These are phyloP conservation scores for Lodderomyces oxycetoniae DNA, from an alignment of 1,139 yeast species.

Conservation along the genomic window DNA sequence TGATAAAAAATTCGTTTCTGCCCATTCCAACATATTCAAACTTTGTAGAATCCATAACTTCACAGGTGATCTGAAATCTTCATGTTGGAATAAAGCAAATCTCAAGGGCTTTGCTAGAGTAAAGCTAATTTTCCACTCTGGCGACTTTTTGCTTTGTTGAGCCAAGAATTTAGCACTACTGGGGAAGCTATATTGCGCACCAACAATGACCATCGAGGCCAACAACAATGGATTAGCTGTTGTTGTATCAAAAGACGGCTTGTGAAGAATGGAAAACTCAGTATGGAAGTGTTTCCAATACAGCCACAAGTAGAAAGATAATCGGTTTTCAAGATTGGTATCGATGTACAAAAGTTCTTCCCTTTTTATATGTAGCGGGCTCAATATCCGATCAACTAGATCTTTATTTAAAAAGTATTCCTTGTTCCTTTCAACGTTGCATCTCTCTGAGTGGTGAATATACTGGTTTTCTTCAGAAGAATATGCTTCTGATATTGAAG, in stretches of 20 bases:
- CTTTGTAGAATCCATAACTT: constrained; percentile 65
- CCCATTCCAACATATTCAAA: constrained; percentile 56
- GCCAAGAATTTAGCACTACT: constrained; percentile 13
- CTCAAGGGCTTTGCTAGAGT: constrained; percentile 58
- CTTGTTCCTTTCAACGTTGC: constrained; percentile 23
- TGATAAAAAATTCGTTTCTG: constrained; percentile 60
- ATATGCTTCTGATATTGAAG: constrained; percentile 3
- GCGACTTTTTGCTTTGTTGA: constrained; percentile 17
- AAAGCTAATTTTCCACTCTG: constrained; percentile 25
- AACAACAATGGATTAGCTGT: constrained; percentile 50
- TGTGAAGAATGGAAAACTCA: constrained; percentile 58
- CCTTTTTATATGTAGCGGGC: constrained; percentile 10
- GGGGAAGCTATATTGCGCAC: constrained; percentile 32
- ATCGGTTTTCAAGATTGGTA: constrained; percentile 24
- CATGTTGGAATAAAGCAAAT: constrained; percentile 55
- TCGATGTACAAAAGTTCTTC: constrained; percentile 20
- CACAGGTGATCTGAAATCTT: constrained; percentile 58
- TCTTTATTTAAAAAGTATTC: constrained; percentile 27
- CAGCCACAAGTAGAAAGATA: constrained; percentile 26
- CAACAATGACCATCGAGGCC: constrained; percentile 55
- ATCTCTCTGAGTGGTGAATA: constrained; percentile 16
- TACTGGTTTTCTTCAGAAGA: constrained; percentile 14
- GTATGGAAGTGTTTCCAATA: constrained; percentile 47
- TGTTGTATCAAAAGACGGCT: constrained; percentile 57
- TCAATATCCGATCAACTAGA: constrained; percentile 16